These are phyloP conservation scores for Pseudogymnoascus sp. DNA, from an alignment of 2,329 filamentous ascomycete genomes.

Conservation along the genomic window DNA sequence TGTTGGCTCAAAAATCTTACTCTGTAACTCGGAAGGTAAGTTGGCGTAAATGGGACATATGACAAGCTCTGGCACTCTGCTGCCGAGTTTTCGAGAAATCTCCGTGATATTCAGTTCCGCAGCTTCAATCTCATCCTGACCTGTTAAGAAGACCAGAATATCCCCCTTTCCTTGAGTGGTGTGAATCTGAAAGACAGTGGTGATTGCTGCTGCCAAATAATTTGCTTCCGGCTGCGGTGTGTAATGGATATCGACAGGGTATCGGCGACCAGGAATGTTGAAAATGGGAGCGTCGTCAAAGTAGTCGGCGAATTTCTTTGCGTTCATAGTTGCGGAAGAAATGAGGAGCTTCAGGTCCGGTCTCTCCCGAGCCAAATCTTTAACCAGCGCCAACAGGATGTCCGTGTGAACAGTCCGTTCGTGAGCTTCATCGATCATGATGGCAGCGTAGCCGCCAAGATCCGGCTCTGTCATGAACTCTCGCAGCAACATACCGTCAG, in stretches of 20 bases:
- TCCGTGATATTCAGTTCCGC: constrained; percentile 78
- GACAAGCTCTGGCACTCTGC: constrained; percentile 75
- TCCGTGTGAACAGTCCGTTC: constrained; percentile 88
- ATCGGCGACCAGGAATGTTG: constrained; percentile 83
- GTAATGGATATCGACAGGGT: constrained; percentile 87
- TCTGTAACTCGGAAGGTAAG: constrained; percentile 80
- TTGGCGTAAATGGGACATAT: constrained; percentile 94
- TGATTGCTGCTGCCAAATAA: constrained; percentile 83
- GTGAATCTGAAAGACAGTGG: constrained; percentile 92
- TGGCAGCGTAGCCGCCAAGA: constrained; percentile 69
- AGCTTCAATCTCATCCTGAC: constrained; percentile 91
- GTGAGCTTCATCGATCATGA: constrained; percentile 98
- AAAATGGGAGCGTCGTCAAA: constrained; percentile 92
- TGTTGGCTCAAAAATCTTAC: constrained; percentile 90
- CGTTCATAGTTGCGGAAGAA: constrained; percentile 90
- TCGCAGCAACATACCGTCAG: constrained; percentile 87
- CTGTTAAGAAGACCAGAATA: constrained; percentile 89
- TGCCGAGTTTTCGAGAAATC: constrained; percentile 78
- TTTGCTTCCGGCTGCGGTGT: constrained; percentile 88
- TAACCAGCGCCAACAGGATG: constrained; percentile 78
- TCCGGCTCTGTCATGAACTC: constrained; percentile 87
- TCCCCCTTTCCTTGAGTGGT: constrained; percentile 78
- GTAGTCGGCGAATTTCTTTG: constrained; percentile 82
- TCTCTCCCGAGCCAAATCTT: constrained; percentile 75
- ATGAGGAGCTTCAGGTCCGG: constrained; percentile 87